phyloP scores from a whole-genome alignment of 371 early-diverging fungal species.

The Sporodiniella umbellata region DNA sequence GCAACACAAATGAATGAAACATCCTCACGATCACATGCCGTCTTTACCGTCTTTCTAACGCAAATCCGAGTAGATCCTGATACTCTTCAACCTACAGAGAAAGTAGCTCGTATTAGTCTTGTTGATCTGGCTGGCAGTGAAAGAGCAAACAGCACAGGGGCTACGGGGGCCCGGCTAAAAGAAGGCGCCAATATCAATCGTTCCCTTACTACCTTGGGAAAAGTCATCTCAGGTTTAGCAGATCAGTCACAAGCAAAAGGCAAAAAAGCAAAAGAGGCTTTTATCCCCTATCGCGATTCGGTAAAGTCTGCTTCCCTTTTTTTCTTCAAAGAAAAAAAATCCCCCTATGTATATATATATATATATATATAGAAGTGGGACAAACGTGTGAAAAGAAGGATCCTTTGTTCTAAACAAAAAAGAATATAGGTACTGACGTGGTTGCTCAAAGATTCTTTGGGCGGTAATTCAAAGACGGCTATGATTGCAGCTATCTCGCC shows the following conservation, averaged over 20 bases:
- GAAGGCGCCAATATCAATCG: slow-evolving; percentile 99
- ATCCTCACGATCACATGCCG: slow-evolving; percentile 92
- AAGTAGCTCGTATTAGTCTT: slow-evolving; percentile 73
- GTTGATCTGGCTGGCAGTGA: slow-evolving; percentile 96
- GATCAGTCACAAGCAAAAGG: slow-evolving; percentile 60
- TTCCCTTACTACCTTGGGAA: slow-evolving; percentile 94
- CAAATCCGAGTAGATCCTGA: slow-evolving; percentile 63
- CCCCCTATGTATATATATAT: too few species aligned
- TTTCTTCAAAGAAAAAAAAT: too few species aligned
- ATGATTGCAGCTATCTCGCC: slow-evolving; percentile 91
- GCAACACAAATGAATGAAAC: slow-evolving; percentile 96
- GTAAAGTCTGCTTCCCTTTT: slow-evolving; percentile 19
- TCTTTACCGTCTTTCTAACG: slow-evolving; percentile 85
- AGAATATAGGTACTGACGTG: slow-evolving; percentile 86
- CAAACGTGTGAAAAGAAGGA: too few species aligned
- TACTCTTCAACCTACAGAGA: slow-evolving; percentile 64
- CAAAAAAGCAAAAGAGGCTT: slow-evolving; percentile 53
- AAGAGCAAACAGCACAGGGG: slow-evolving; percentile 93
- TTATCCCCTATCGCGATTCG: slow-evolving; percentile 89
- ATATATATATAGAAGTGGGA: neutral
- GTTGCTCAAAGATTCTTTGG: slow-evolving; percentile 91
- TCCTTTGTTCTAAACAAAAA: too few species aligned
- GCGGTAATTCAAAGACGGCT: slow-evolving; percentile 92
- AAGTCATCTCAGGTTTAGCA: slow-evolving; percentile 95
- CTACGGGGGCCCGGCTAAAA: slow-evolving; percentile 91